phyloP scores from a whole-genome alignment of 257 asterid species.

The Euphrasia confusa region DNA sequence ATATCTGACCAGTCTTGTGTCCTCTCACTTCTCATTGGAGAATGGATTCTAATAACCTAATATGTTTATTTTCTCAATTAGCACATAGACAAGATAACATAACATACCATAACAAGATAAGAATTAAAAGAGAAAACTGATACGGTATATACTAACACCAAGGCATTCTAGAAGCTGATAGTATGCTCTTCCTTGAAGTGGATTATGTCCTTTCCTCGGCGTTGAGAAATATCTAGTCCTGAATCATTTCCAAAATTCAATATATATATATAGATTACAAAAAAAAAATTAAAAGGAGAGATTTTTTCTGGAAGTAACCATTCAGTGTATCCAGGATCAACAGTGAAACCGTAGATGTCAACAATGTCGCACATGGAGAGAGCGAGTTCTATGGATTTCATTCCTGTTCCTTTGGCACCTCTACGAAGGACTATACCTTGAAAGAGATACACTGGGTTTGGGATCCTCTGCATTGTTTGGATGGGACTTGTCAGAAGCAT shows the following conservation, averaged over 20 bases:
- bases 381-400: slow-evolving; percentile 96
- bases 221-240: slow-evolving; percentile 93
- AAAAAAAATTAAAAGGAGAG: slow-evolving; percentile 9
- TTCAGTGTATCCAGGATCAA: slow-evolving; percentile 98
- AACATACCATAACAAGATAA: neutral
- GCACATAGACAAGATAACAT: slow-evolving; percentile 10
- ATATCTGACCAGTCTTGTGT: slow-evolving; percentile 88
- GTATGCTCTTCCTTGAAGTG: slow-evolving; percentile 99
- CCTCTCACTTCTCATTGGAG: slow-evolving; percentile 94
- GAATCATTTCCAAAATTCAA: slow-evolving; percentile 17
- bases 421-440: slow-evolving; percentile 97
- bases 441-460: slow-evolving; percentile 93
- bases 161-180: slow-evolving; percentile 99
- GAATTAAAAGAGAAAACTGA: neutral
- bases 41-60: slow-evolving; percentile 95
- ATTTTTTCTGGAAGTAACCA: slow-evolving; percentile 45
- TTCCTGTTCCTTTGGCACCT: slow-evolving; percentile 99
- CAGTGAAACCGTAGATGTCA: slow-evolving; percentile 95
- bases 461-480: slow-evolving; percentile 53
- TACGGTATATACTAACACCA: slow-evolving; percentile 52
- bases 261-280: neutral
- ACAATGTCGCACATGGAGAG: slow-evolving; percentile 97
- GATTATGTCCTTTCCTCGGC: slow-evolving; percentile 97
- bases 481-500: slow-evolving; percentile 17
- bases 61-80: slow-evolving; percentile 8